Evolutionary conservation across 768 basidiomycete genomes (phyloP).

Genomic region (Macrocybe gigantea): DNA sequence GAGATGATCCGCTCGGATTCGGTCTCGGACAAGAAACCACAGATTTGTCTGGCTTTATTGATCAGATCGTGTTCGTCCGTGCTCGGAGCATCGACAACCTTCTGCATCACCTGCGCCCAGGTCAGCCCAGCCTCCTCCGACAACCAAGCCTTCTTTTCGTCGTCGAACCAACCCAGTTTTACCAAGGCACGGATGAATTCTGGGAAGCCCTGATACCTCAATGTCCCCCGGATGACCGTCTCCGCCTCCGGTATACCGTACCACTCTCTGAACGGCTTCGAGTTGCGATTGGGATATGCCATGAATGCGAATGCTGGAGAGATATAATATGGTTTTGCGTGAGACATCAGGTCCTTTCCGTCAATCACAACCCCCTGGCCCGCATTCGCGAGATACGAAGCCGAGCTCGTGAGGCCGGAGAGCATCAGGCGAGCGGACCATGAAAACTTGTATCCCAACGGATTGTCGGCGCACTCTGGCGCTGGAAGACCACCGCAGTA

Average conservation of each 20-base stretch:
- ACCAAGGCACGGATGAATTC: constrained; percentile 88
- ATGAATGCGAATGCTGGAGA: constrained; percentile 95
- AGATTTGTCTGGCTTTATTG: constrained; percentile 61
- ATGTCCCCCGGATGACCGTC: constrained; percentile 86
- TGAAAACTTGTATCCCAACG: constrained; percentile 98
- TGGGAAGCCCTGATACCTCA: constrained; percentile 96
- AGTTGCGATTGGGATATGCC: constrained; percentile 96
- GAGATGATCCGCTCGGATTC: constrained; percentile 79
- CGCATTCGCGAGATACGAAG: constrained; percentile 61
- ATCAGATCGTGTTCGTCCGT: constrained; percentile 73
- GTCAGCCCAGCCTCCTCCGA: constrained; percentile 49
- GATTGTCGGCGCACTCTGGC: constrained; percentile 86
- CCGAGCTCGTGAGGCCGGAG: constrained; percentile 88
- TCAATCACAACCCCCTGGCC: constrained; percentile 60
- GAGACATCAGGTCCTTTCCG: constrained; percentile 83
- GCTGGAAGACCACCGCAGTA: constrained; percentile 97
- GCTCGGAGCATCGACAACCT: constrained; percentile 62
- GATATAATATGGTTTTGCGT: constrained; percentile 92
- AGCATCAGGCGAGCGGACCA: constrained; percentile 97
- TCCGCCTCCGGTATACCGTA: constrained; percentile 94
- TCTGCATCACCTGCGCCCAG: constrained; percentile 82
- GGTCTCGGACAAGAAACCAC: constrained; percentile 63
- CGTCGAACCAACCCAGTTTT: constrained; percentile 81
- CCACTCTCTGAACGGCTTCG: constrained; percentile 81
- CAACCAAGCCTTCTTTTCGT: constrained; percentile 72